Base-by-base conservation (phyloP, 495 filamentous ascomycete genomes). In the Trichodelitschia bisporula region DNA sequence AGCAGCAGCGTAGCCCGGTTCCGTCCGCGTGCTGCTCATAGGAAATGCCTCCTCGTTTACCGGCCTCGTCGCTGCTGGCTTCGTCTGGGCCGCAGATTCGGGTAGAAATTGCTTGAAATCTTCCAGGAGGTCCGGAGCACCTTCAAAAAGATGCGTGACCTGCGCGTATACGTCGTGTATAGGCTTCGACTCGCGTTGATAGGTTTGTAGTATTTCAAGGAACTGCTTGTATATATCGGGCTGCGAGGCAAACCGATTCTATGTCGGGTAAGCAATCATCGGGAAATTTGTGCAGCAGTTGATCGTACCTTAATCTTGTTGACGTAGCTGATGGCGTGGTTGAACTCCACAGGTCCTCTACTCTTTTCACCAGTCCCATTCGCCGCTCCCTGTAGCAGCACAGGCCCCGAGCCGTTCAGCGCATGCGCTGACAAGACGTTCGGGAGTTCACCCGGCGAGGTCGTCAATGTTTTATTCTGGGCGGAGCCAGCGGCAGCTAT, bases 201-300 rank as follows among this genome's bases (percentile, higher is more conserved):
- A 99, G 1, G 89, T 99, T 49, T 99, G 89, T 26, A 99, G 56
- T 17, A 99, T 99, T 47, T 99, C 89, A 4, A 99, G 64, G 46
- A 99, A 99, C 43, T 95, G 80, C 44, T 99, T 99, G 57, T 99
- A 99, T 32, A 95, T 95, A 44, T 99, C 89, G 4, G 89, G 89
- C 36, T 86, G 77, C 39, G 72, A 66, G 27, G 86, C 66, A 48
- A 93, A 99, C 24, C 89, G 86, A 46, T 93, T 99, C 86, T 55
- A 33, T 6, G 27, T 8, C 14, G 27, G 15, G 29, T 44, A 30
- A 45, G 39, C 26, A 30, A n/a, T 6, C n/a, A n/a, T 24, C 6
- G 6, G 21, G 21, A 24, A n/a, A n/a, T 24, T 6, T 24, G n/a
- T 3, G 3, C 13, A 15, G 30, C 9, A 18, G 14, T 21, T 17